These are phyloP conservation scores for Quercus tomentella DNA, from an alignment of 331 rosid genomes.

Conservation along the genomic window DNA sequence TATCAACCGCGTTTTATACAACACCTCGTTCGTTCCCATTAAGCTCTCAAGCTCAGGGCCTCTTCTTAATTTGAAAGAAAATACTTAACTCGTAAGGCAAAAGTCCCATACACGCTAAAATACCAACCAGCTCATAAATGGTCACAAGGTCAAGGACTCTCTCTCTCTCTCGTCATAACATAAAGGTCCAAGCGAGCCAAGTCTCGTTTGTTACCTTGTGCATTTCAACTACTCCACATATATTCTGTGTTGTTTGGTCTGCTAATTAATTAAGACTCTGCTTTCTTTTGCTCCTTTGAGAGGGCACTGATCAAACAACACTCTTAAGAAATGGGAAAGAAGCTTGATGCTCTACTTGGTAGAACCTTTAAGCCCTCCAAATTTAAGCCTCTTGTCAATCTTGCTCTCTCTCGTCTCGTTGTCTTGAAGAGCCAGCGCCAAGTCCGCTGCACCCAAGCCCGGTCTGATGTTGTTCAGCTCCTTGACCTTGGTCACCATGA, in stretches of 20 bases:
- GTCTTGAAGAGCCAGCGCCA: constrained; percentile 69
- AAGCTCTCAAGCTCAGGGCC: neutral
- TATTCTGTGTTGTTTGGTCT: neutral
- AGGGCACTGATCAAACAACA: neutral
- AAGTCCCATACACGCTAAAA: neutral
- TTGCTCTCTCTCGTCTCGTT: constrained; percentile 73
- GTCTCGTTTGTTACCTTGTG: constrained; percentile 2
- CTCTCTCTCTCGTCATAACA: neutral
- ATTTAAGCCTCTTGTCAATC: constrained; percentile 44
- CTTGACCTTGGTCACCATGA: constrained; percentile 69
- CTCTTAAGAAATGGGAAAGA: constrained; percentile 57
- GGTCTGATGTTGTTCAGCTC: constrained; percentile 73
- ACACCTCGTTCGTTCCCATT: neutral
- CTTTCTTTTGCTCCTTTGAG: neutral
- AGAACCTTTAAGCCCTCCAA: constrained; percentile 56
- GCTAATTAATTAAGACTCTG: too few relatives aligned
- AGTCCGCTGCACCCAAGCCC: constrained; percentile 45
- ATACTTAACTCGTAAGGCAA: neutral
- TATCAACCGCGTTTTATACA: too few relatives aligned
- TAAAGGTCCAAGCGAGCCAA: constrained; percentile 11
- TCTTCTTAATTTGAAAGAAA: too few relatives aligned
- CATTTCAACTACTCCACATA: neutral
- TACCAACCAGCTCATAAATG: neutral
- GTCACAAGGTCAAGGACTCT: neutral
- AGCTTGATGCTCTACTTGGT: constrained; percentile 63